Evolutionary conservation across 805 yeast species (phyloP).

Genomic region (Priceomyces haplophilus): DNA sequence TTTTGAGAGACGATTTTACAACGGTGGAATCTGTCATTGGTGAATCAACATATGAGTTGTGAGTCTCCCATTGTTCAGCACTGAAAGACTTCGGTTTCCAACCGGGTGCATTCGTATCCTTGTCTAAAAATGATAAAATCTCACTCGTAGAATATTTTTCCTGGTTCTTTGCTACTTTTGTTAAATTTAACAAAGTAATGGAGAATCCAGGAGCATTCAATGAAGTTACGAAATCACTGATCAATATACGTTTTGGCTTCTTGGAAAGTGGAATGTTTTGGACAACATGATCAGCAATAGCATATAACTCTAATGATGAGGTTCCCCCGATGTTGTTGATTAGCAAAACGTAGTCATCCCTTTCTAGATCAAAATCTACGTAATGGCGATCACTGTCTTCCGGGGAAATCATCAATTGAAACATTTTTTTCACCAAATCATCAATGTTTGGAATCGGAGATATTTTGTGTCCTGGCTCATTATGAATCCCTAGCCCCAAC

Average conservation of each 20-base stretch:
- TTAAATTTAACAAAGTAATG: slow-evolving; percentile 71
- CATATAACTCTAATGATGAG: slow-evolving; percentile 72
- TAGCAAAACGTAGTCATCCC: slow-evolving; percentile 66
- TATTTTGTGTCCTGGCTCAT: slow-evolving; percentile 77
- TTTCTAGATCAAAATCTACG: slow-evolving; percentile 57
- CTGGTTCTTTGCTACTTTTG: slow-evolving; percentile 41
- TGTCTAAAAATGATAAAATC: slow-evolving; percentile 57
- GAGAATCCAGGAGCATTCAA: slow-evolving; percentile 91
- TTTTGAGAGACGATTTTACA: slow-evolving; percentile 25
- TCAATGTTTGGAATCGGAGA: slow-evolving; percentile 70
- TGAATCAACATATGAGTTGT: slow-evolving; percentile 28
- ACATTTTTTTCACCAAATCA: slow-evolving; percentile 53
- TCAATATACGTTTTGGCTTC: slow-evolving; percentile 64
- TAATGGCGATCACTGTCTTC: slow-evolving; percentile 77
- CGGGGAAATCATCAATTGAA: slow-evolving; percentile 57
- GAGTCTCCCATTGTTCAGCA: slow-evolving; percentile 27
- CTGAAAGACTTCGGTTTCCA: slow-evolving; percentile 57
- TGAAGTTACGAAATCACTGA: slow-evolving; percentile 84
- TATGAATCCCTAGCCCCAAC: slow-evolving; percentile 94
- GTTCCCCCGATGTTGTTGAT: slow-evolving; percentile 90
- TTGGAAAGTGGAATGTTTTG: slow-evolving; percentile 51
- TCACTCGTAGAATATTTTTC: slow-evolving; percentile 25
- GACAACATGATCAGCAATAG: slow-evolving; percentile 61
- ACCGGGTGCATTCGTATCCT: slow-evolving; percentile 75
- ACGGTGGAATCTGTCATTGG: slow-evolving; percentile 24